Conservation (phyloP, 2,329 filamentous ascomycete species). For the Penicillium vulpinum region DNA sequence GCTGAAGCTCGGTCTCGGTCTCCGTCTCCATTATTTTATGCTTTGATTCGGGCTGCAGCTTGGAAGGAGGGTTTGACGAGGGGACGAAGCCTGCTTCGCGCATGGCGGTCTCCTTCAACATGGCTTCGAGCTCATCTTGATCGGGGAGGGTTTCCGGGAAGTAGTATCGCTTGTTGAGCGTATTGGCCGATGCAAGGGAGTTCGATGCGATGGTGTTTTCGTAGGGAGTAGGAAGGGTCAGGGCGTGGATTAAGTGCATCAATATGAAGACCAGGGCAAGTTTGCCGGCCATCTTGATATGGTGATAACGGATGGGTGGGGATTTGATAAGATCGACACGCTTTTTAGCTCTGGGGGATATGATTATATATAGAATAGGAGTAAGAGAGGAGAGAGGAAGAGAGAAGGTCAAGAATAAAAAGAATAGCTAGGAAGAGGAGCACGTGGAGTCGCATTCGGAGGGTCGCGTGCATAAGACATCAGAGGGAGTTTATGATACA, state of each 20-base stretch:
- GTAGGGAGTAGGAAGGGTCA: not conserved
- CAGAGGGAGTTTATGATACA: too few species aligned
- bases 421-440: not conserved
- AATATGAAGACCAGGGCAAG: not conserved
- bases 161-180: constrained; percentile 14
- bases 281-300: not conserved
- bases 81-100: constrained; percentile 17
- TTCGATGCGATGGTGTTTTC: not conserved
- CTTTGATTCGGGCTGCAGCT: not conserved
- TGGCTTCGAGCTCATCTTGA: constrained; percentile 11
- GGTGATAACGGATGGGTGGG: not conserved
- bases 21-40: not conserved
- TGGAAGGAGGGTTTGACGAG: not conserved
- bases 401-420: not conserved
- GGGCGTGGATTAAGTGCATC: not conserved
- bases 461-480: not conserved
- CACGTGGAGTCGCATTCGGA: not conserved
- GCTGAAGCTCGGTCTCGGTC: not conserved
- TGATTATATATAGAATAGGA: not conserved
- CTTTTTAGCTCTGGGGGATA: not conserved
- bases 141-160: constrained; percentile 21
- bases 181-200: not conserved
- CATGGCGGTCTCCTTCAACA: constrained; percentile 7
- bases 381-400: not conserved
- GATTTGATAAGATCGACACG: not conserved